Evolutionary conservation across 352 stramenopile genomes (phyloP).

Genomic region (Pythium periplocum): DNA sequence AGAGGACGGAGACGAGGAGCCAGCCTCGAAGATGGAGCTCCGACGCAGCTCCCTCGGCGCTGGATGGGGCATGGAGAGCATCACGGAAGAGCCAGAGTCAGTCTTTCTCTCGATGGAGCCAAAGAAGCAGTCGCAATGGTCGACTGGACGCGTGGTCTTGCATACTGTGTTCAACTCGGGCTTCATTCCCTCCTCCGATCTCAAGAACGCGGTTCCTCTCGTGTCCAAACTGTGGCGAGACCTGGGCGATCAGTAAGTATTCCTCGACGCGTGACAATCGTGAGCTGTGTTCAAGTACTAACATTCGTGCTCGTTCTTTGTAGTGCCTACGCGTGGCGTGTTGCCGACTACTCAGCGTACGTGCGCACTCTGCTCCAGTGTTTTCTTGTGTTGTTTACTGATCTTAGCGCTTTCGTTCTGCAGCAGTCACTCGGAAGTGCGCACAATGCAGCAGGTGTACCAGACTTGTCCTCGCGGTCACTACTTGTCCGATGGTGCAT

Average conservation of each 20-base stretch:
- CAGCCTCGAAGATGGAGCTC: slow-evolving; percentile 6
- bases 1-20: slow-evolving; percentile 31
- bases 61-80: not conserved
- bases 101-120: not conserved
- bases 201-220: slow-evolving; percentile 14
- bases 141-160: slow-evolving; percentile 8
- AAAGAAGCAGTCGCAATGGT: slow-evolving; percentile 11
- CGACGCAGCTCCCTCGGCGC: slow-evolving; percentile 10
- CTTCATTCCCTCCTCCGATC: slow-evolving; percentile 12
- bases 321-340: slow-evolving; percentile 22
- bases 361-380: not conserved
- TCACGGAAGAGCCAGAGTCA: not conserved
- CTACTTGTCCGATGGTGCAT: slow-evolving; percentile 78
- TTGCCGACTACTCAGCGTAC: slow-evolving; percentile 25
- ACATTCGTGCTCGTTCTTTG: too few species aligned
- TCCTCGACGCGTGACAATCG: not conserved
- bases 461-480: slow-evolving; percentile 50
- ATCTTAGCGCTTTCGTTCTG: too few species aligned
- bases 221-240: slow-evolving; percentile 21
- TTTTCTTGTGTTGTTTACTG: too few species aligned
- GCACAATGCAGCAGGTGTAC: slow-evolving; percentile 44
- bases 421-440: slow-evolving; percentile 9
- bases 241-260: slow-evolving; percentile 19
- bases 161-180: slow-evolving; percentile 13
- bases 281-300: too few species aligned